Evolutionary conservation across 768 basidiomycete genomes (phyloP).

Genomic region (Calocera viscosa): DNA sequence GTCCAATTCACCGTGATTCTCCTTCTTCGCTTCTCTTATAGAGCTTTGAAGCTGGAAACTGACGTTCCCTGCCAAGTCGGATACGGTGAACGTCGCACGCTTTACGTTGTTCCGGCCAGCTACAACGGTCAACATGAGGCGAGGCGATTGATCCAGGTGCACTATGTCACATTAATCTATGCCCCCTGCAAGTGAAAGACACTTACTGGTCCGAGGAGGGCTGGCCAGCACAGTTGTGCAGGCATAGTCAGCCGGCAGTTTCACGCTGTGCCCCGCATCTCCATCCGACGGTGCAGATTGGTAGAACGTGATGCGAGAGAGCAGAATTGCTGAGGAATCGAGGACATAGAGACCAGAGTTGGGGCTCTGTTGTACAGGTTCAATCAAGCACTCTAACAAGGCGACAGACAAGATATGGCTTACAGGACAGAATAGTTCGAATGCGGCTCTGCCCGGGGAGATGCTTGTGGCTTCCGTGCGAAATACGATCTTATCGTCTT

Average conservation of each 20-base stretch:
- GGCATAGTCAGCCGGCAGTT: not conserved
- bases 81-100: constrained; percentile 41
- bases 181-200: not conserved
- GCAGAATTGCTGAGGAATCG: constrained; percentile 53
- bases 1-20: not conserved
- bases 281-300: constrained; percentile 30
- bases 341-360: constrained; percentile 55
- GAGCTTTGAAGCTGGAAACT: not conserved
- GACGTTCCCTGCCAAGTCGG: constrained; percentile 37
- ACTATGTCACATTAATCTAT: constrained; percentile 31
- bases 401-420: constrained; percentile 24
- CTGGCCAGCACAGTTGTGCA: constrained; percentile 34
- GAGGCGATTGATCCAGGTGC: constrained; percentile 48
- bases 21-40: not conserved
- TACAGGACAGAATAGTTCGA: constrained; percentile 63
- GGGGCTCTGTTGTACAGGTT: constrained; percentile 41
- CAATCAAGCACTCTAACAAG: not conserved
- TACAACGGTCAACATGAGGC: constrained; percentile 43
- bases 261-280: not conserved
- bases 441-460: constrained; percentile 43
- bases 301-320: constrained; percentile 54
- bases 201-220: constrained; percentile 24
- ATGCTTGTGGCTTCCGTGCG: constrained; percentile 34
- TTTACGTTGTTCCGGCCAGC: constrained; percentile 58
- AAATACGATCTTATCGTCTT: constrained; percentile 51